phyloP scores from a whole-genome alignment of 2,329 filamentous ascomycete species.

The Cordyceps cateniannulata region DNA sequence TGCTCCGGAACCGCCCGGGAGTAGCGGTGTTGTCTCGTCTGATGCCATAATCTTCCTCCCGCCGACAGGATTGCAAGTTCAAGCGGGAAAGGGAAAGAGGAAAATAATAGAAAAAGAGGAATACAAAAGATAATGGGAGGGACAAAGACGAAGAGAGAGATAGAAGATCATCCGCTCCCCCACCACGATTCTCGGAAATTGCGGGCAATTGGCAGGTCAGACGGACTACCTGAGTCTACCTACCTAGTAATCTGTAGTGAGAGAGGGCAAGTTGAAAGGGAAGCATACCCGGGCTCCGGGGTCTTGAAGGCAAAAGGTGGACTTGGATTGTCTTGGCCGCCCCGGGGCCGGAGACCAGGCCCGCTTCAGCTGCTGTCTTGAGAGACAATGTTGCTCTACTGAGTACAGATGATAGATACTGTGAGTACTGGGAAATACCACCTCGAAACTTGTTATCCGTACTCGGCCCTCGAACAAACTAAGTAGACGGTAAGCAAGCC shows the following conservation, averaged over 20 bases:
- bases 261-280: not conserved
- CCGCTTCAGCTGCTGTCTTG: not conserved
- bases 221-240: not conserved
- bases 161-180: not conserved
- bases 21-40: constrained; percentile 9
- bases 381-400: not conserved
- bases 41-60: not conserved
- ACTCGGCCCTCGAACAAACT: not conserved
- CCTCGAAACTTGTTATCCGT: not conserved
- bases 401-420: too few relatives aligned
- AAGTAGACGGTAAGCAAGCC: too few relatives aligned
- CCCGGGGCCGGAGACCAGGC: not conserved
- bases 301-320: not conserved
- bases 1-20: not conserved
- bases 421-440: too few relatives aligned
- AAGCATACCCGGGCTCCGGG: constrained; percentile 1
- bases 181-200: not conserved
- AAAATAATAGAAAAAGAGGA: not conserved
- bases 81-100: not conserved
- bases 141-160: not conserved
- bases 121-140: too few relatives aligned
- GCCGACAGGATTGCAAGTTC: too few relatives aligned
- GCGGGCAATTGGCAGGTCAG: not conserved
- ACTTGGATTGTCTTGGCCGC: not conserved
- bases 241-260: too few relatives aligned